Percentiles rank a stretch among this genome's conserved stretches.
Evolutionary conservation across 2,329 filamentous ascomycete genomes (phyloP).

Genomic region (Pyrenophora seminiperda): DNA sequence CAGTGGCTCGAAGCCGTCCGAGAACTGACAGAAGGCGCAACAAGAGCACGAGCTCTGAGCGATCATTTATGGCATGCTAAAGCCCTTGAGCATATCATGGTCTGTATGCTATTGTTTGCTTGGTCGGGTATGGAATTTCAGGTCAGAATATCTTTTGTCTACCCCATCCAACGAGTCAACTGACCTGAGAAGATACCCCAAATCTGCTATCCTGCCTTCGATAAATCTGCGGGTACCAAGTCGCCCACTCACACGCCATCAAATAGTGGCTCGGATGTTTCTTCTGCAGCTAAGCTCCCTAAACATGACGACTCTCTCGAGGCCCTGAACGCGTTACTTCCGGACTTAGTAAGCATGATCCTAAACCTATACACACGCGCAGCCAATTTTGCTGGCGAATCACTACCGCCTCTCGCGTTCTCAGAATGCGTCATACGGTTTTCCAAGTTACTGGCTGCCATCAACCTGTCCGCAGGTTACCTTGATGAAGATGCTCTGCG

Average conservation of each 20-base stretch:
- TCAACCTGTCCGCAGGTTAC: slow-evolving; percentile 69
- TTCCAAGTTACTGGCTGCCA: slow-evolving; percentile 69
- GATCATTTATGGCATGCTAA: slow-evolving; percentile 99
- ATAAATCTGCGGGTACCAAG: slow-evolving; percentile 54
- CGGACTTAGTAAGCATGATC: slow-evolving; percentile 76
- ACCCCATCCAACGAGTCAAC: background rate
- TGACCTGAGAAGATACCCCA: slow-evolving; percentile 55
- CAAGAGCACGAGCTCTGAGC: slow-evolving; percentile 75
- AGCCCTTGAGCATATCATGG: slow-evolving; percentile 82
- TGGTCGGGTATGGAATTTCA: slow-evolving; percentile 86
- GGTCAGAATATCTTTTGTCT: slow-evolving; percentile 50
- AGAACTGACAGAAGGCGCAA: slow-evolving; percentile 80
- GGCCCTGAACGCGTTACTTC: slow-evolving; percentile 64
- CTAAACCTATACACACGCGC: slow-evolving; percentile 74
- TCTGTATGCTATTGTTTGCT: slow-evolving; percentile 80
- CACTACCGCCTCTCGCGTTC: slow-evolving; percentile 70
- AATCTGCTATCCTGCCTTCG: slow-evolving; percentile 57
- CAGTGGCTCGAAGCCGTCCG: slow-evolving; percentile 87
- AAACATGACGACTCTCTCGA: slow-evolving; percentile 48
- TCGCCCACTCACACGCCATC: slow-evolving; percentile 49
- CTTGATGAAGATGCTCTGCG: slow-evolving; percentile 64
- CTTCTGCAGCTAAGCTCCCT: slow-evolving; percentile 52
- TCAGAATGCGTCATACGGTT: slow-evolving; percentile 77
- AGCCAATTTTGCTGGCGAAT: slow-evolving; percentile 66
- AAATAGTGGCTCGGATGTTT: slow-evolving; percentile 47